These are phyloP conservation scores for Petunia secreta DNA, from an alignment of 257 asterid species.

Conservation along the genomic window DNA sequence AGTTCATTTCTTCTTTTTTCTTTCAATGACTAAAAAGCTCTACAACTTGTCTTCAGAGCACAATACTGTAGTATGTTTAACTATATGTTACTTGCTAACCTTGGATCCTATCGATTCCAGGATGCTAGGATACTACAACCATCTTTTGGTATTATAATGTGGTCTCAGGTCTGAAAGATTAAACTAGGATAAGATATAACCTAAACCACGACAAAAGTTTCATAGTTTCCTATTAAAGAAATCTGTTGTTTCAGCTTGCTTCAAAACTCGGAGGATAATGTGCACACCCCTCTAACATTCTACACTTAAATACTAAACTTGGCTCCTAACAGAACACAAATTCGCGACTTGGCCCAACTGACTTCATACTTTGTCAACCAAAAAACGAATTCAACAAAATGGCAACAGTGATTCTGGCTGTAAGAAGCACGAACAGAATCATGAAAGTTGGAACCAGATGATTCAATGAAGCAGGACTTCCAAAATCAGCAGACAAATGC, in stretches of 20 bases:
- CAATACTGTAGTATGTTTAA: neutral
- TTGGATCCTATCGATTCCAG: neutral
- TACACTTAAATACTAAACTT: neutral
- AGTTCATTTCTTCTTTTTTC: neutral
- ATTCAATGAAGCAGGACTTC: neutral
- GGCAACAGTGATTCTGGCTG: neutral
- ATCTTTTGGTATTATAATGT: neutral
- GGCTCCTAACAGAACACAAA: neutral
- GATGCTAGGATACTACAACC: conserved; percentile 3
- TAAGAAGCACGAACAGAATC: neutral
- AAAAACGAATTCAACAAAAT: neutral
- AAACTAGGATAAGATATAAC: neutral
- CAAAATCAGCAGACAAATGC: neutral
- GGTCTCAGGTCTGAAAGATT: neutral
- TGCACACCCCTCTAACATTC: neutral
- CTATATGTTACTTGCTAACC: neutral
- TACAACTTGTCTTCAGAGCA: neutral
- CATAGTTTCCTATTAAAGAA: neutral
- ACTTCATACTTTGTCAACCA: neutral
- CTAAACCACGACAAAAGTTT: neutral
- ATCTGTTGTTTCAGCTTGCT: neutral
- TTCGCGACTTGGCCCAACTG: neutral
- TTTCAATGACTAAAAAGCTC: conserved; percentile 3
- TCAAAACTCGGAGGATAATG: neutral
- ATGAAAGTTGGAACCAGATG: conserved; percentile 5